Percentiles rank a stretch among this genome's conserved stretches.
Evolutionary conservation across 345 rosid genomes (phyloP).

Genomic region (Turritis glabra): DNA sequence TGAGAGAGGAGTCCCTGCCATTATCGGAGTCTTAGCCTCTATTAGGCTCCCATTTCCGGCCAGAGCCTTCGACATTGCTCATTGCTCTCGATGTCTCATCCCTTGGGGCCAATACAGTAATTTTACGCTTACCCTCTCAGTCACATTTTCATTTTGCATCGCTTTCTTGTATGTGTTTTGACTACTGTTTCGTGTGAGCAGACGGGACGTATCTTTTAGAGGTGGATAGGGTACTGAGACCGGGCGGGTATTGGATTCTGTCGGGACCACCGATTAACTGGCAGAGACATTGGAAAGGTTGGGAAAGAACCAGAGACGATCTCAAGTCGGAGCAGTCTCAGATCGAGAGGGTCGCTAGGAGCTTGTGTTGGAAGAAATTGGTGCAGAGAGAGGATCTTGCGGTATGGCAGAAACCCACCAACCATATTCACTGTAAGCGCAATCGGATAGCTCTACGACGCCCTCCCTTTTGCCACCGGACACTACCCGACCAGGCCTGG

Average conservation of each 20-base stretch:
- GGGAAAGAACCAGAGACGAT: conserved; percentile 66
- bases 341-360: conserved; percentile 62
- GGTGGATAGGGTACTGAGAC: conserved; percentile 79
- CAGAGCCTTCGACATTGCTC: conserved; percentile 92
- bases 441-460: conserved; percentile 54
- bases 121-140: background rate
- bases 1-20: conserved; percentile 91
- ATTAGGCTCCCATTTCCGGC: conserved; percentile 88
- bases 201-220: conserved; percentile 84
- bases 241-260: conserved; percentile 90
- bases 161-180: background rate
- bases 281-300: conserved; percentile 77
- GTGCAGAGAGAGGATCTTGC: conserved; percentile 66
- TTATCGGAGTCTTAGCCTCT: conserved; percentile 86
- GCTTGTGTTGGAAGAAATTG: conserved; percentile 84
- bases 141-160: background rate
- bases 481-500: conserved; percentile 83
- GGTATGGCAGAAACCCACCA: conserved; percentile 85
- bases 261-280: conserved; percentile 96
- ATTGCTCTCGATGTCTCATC: conserved; percentile 95
- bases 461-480: conserved; percentile 62
- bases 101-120: conserved; percentile 83
- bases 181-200: conserved; percentile 34
- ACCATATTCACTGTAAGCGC: conserved; percentile 74
- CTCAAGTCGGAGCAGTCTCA: conserved; percentile 57